phyloP scores from a whole-genome alignment of 352 stramenopile species.

The Globisporangium splendens region DNA sequence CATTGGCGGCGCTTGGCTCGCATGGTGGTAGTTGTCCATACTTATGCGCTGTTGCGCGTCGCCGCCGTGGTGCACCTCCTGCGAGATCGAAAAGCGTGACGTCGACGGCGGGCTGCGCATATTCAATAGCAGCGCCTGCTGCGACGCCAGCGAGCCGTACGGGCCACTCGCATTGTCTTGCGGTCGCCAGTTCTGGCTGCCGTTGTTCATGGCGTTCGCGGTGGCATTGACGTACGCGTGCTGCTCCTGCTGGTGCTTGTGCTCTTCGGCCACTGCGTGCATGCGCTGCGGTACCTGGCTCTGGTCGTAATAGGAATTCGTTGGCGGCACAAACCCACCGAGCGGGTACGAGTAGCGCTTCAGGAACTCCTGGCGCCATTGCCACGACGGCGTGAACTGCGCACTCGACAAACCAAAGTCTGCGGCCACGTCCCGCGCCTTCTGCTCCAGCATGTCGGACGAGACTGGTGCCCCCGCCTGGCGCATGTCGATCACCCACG shows the following conservation, averaged over 20 bases:
- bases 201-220: background rate
- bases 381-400: constrained; percentile 12
- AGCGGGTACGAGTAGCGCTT: constrained; percentile 18
- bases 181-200: constrained; percentile 1
- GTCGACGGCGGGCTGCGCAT: constrained; percentile 6
- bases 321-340: constrained; percentile 2
- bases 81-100: constrained; percentile 14
- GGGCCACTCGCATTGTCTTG: constrained; percentile 1
- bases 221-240: constrained; percentile 3
- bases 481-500: constrained; percentile 16
- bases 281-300: constrained; percentile 4
- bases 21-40: constrained; percentile 6
- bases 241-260: constrained; percentile 12
- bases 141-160: constrained; percentile 11
- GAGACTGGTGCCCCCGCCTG: constrained; percentile 7
- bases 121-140: constrained; percentile 14
- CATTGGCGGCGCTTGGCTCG: constrained; percentile 2
- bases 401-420: constrained; percentile 8
- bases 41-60: background rate
- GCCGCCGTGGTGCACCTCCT: constrained; percentile 2
- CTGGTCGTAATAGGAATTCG: background rate
- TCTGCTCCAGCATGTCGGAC: constrained; percentile 14
- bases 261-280: constrained; percentile 4
- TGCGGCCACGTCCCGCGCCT: constrained; percentile 9
- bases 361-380: constrained; percentile 17